Percentiles rank a stretch among this genome's conserved stretches.
Evolutionary conservation across 345 rosid species (phyloP).

Genomic region (Eucalyptus microcorys): DNA sequence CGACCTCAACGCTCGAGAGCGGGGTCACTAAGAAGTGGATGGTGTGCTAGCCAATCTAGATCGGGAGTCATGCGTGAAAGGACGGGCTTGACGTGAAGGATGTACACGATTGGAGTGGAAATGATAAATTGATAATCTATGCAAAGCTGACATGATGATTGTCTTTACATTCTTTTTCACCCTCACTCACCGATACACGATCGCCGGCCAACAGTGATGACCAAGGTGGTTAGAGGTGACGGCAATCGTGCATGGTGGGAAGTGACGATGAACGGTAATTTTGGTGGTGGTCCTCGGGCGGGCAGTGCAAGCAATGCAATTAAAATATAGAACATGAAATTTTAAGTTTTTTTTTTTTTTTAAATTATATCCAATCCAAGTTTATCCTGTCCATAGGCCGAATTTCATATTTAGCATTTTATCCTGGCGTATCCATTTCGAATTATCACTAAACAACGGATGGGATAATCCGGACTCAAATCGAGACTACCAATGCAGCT

Average conservation of each 20-base stretch:
- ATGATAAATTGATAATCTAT: too few species aligned
- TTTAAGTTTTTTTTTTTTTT: too few species aligned
- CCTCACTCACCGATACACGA: rapidly evolving
- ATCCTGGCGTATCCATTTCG: rapidly evolving
- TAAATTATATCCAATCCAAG: too few species aligned
- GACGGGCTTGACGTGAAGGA: not conserved
- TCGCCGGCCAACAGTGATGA: rapidly evolving
- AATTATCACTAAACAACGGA: too few species aligned
- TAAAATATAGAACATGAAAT: too few species aligned
- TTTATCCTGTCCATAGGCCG: rapidly evolving
- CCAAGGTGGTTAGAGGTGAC: not conserved
- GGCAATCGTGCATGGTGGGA: not conserved
- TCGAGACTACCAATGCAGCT: not conserved
- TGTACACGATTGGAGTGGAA: not conserved
- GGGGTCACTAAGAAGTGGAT: not conserved
- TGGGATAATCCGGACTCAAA: rapidly evolving
- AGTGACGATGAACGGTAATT: not conserved
- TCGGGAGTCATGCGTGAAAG: not conserved
- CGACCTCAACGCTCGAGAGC: not conserved
- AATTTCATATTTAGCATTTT: too few species aligned
- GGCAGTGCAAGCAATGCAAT: rapidly evolving
- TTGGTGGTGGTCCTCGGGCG: not conserved
- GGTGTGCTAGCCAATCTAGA: not conserved
- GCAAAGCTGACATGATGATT: not conserved
- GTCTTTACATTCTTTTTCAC: rapidly evolving